Evolutionary conservation across 768 basidiomycete genomes (phyloP), one percentile per base, ranked within the genome.

Genomic region (Lactarius akahatsu): DNA sequence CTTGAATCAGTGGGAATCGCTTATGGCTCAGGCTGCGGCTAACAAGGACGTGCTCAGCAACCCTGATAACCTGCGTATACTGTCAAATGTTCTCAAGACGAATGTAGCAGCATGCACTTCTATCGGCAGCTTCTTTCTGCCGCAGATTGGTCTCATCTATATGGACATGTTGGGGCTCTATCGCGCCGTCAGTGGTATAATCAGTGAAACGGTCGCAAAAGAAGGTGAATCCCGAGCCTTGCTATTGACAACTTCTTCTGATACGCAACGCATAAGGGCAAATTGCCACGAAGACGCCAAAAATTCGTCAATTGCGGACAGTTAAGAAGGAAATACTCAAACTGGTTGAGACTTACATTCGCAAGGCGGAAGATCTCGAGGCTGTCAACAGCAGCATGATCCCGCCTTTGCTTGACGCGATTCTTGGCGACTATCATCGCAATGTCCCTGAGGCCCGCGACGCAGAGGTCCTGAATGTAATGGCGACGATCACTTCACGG

Each of bases 291-390:
- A 96, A 96, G 79, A 98, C 96, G 3, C 96, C 96, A 10, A 97
- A 97, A 82, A 87, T 98, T 71, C 87, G 97, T 66, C 89, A 93
- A 69, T 79, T 98, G 61, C 84, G 97, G 67, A 98, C 96, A 3
- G 96, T 99, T 71, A 98, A 98, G 81, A 98, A 98, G 79, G 97
- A 99, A 76, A 94, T 98, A 56, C 78, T 99, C 70, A 96, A 94
- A 80, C 78, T 98, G 61, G 96, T 98, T 85, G 97, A 99, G 77
- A 97, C 93, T 0, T 98, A 98, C 76, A 90, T 98, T 77, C 92
- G 89, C 79, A 96, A 95, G 78, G 95, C 97, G 13, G 97, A 98
- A 76, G 96, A 99, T 73, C 82, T 97, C 40, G 96, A 98, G 59
- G 85, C 91, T 15, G 93, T 98, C 59, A 98, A 96, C 76, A 80